Percentiles rank a stretch among this genome's conserved stretches.
phyloP scores from a whole-genome alignment of 2,329 filamentous ascomycete species.

The Colletotrichum cordylinicola region DNA sequence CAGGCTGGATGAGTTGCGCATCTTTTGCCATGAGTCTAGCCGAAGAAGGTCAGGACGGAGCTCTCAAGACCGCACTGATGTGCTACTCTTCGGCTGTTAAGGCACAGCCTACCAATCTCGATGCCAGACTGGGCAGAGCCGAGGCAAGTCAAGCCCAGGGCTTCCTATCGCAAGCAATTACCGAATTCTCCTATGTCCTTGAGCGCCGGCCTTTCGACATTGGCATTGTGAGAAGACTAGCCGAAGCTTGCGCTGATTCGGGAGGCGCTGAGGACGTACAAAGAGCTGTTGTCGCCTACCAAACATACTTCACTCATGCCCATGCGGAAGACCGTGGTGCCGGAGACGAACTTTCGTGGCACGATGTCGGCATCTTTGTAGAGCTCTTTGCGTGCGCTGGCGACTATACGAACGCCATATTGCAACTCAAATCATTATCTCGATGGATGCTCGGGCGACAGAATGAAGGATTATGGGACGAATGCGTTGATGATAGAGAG shows the following conservation, averaged over 20 bases:
- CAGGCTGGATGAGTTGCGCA: constrained; percentile 65
- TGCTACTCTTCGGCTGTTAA: constrained; percentile 66
- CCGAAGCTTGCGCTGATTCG: constrained; percentile 61
- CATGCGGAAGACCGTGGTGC: constrained; percentile 28
- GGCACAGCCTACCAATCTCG: constrained; percentile 61
- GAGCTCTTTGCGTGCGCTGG: constrained; percentile 76
- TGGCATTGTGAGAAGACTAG: constrained; percentile 59
- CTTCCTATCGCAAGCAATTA: constrained; percentile 57
- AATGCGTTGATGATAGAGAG: constrained; percentile 80
- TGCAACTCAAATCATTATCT: constrained; percentile 72
- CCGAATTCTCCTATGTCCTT: constrained; percentile 62
- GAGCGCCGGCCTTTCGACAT: constrained; percentile 59
- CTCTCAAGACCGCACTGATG: constrained; percentile 59
- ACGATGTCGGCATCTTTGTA: constrained; percentile 83
- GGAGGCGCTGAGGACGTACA: constrained; percentile 47
- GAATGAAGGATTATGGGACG: constrained; percentile 76
- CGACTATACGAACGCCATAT: constrained; percentile 70
- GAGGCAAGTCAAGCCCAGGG: constrained; percentile 62
- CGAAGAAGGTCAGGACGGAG: constrained; percentile 51
- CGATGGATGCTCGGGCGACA: constrained; percentile 83
- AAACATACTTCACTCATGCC: constrained; percentile 50
- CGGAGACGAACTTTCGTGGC: constrained; percentile 66
- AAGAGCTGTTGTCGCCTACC: constrained; percentile 55
- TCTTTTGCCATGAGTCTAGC: constrained; percentile 59
- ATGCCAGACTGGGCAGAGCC: constrained; percentile 65